These are phyloP conservation scores for Crithidia fasciculata DNA, from an alignment of 208 protist species.

Conservation along the genomic window DNA sequence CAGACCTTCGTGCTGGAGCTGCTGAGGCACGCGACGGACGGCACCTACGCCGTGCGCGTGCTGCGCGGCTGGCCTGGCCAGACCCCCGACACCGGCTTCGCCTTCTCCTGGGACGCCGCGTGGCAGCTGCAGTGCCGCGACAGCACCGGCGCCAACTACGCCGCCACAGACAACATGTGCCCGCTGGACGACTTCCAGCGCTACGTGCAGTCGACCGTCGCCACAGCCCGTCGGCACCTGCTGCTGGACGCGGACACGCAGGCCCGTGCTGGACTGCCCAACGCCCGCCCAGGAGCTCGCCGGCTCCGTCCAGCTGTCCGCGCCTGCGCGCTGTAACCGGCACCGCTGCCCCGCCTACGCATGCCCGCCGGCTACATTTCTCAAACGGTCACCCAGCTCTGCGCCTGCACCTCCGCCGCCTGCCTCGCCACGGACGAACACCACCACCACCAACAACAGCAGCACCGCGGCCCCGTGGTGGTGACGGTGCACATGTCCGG, in stretches of 20 bases:
- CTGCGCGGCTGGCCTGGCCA: conserved; percentile 51
- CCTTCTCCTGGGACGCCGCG: conserved; percentile 33
- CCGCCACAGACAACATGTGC: conserved; percentile 47
- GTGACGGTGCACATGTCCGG: conserved; percentile 11
- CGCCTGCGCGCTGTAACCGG: conserved; percentile 19
- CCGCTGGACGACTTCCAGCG: conserved; percentile 55
- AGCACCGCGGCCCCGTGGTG: too few relatives aligned
- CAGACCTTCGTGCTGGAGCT: conserved; percentile 55
- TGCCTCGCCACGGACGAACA: neutral
- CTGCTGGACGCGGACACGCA: conserved; percentile 37
- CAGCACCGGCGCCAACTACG: conserved; percentile 30
- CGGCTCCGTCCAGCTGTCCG: neutral
- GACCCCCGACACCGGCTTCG: conserved; percentile 36
- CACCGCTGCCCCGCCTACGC: conserved; percentile 14
- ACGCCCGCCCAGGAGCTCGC: conserved; percentile 10
- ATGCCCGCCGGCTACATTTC: conserved; percentile 16
- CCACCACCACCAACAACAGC: too few relatives aligned
- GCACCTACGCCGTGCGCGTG: conserved; percentile 47
- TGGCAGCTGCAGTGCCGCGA: conserved; percentile 50
- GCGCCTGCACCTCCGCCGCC: conserved; percentile 7
- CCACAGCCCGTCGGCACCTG: conserved; percentile 45
- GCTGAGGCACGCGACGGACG: conserved; percentile 21
- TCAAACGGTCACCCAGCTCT: neutral
- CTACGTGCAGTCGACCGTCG: conserved; percentile 35
- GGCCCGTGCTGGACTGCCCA: conserved; percentile 36